Conservation (phyloP, 129 eudicot genomes). For the Centaurea solstitialis region DNA sequence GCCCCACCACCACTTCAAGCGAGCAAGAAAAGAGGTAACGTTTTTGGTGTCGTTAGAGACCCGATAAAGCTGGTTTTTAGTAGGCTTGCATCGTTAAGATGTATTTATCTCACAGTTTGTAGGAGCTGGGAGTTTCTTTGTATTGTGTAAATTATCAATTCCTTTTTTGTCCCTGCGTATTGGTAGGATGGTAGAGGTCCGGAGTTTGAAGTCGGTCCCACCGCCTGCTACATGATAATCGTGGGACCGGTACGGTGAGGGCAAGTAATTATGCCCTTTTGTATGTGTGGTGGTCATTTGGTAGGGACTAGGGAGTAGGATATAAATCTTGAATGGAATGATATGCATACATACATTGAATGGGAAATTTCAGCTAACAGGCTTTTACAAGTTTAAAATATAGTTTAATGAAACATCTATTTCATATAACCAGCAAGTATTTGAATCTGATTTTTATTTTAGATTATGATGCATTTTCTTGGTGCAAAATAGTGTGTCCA, state of each 20-base stretch:
- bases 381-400: not conserved
- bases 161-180: not conserved
- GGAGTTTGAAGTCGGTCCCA: not conserved
- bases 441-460: not conserved
- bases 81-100: constrained; percentile 46
- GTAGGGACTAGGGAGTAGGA: not conserved
- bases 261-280: not conserved
- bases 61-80: constrained; percentile 43
- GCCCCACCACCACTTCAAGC: constrained; percentile 8
- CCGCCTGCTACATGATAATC: not conserved
- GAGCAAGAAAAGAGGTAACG: constrained; percentile 43
- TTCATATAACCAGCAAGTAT: not conserved
- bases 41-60: constrained; percentile 12
- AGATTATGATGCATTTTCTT: not conserved
- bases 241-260: not conserved
- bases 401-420: too few species aligned
- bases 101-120: constrained; percentile 30
- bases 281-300: not conserved
- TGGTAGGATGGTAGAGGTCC: not conserved
- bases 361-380: not conserved
- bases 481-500: not conserved
- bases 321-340: not conserved
- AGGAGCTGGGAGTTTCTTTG: constrained; percentile 29
- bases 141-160: constrained; percentile 9
- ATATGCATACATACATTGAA: not conserved